phyloP scores from a whole-genome alignment of 2,329 filamentous ascomycete genomes.

The Fusarium verrucosum region DNA sequence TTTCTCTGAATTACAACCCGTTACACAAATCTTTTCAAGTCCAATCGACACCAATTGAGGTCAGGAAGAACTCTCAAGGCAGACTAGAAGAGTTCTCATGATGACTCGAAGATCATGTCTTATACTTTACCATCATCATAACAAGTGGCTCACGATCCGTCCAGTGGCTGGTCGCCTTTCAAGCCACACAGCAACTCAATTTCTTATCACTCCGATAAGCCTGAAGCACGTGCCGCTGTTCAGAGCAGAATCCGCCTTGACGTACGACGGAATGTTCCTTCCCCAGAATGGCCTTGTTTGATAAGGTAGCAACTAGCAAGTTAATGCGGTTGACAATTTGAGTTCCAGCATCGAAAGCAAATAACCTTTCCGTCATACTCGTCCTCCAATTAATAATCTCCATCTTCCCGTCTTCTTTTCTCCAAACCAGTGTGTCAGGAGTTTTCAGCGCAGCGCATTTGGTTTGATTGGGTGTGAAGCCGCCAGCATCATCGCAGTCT shows the following conservation, averaged over 20 bases:
- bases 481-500: constrained; percentile 25
- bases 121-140: neutral
- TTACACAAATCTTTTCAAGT: neutral
- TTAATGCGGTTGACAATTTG: constrained; percentile 26
- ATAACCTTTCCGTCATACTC: constrained; percentile 6
- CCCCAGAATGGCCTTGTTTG: constrained; percentile 29
- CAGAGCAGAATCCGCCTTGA: constrained; percentile 36
- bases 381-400: constrained; percentile 1
- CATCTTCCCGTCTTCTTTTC: constrained; percentile 10
- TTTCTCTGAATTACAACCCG: neutral
- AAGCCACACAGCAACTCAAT: constrained; percentile 9
- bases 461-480: constrained; percentile 29
- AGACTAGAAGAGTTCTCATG: constrained; percentile 1
- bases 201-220: constrained; percentile 41
- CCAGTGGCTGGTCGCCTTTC: neutral
- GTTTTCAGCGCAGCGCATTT: constrained; percentile 17
- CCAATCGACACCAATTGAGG: neutral
- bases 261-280: constrained; percentile 37
- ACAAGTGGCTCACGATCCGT: neutral
- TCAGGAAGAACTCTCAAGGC: neutral
- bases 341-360: constrained; percentile 15
- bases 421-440: neutral
- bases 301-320: constrained; percentile 33
- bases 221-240: constrained; percentile 37
- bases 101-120: neutral